Conservation (phyloP, 1,284 basidiomycete species). For the Gomphus bonarii region DNA sequence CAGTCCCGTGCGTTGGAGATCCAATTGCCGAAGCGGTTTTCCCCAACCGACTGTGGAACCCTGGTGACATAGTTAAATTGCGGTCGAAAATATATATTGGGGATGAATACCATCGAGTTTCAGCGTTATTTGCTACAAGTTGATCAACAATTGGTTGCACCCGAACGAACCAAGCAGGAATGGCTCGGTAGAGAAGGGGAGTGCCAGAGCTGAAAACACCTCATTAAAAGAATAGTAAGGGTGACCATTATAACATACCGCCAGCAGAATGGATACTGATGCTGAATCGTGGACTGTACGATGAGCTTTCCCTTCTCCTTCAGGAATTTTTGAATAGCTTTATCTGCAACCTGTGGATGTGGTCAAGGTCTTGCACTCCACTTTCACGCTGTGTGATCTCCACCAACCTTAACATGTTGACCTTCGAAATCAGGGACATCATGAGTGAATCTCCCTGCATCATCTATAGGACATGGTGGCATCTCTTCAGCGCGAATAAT, state of each 20-base stretch:
- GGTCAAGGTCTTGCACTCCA: background rate
- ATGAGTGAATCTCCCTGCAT: conserved; percentile 78
- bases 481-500: conserved; percentile 80
- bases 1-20: conserved; percentile 95
- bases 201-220: conserved; percentile 66
- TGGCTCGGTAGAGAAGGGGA: conserved; percentile 92
- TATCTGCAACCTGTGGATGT: conserved; percentile 69
- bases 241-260: conserved; percentile 39
- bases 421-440: conserved; percentile 90
- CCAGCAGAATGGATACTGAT: conserved; percentile 98
- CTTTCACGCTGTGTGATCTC: background rate
- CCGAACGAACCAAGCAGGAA: conserved; percentile 94
- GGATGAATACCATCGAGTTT: conserved; percentile 72
- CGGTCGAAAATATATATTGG: background rate
- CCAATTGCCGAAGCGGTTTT: conserved; percentile 96
- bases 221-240: background rate
- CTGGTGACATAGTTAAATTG: conserved; percentile 26
- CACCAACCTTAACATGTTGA: conserved; percentile 77
- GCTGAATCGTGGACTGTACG: conserved; percentile 79
- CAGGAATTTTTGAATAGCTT: conserved; percentile 86
- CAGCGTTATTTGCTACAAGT: conserved; percentile 84
- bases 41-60: conserved; percentile 88
- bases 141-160: conserved; percentile 81
- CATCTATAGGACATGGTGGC: conserved; percentile 95
- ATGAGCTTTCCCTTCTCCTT: conserved; percentile 86